A percentile compares a stretch with the other conserved stretches of the same genome.
Evolutionary conservation across 306 rosid genomes (phyloP).

Genomic region (Inga laurina): DNA sequence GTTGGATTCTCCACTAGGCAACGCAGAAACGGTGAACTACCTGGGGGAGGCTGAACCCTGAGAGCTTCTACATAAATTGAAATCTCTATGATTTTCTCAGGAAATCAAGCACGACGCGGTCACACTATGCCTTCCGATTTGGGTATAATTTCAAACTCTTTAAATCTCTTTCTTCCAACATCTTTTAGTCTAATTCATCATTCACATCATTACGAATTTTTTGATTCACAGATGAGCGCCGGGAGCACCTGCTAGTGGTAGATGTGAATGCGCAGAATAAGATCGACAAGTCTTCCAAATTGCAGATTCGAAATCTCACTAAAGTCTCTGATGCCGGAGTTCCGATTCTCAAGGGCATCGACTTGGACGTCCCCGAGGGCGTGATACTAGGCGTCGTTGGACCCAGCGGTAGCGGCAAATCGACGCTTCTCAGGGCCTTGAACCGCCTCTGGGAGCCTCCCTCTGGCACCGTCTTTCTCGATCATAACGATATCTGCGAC

Average conservation of each 20-base stretch:
- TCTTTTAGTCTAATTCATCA: not conserved
- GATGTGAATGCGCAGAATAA: slow-evolving; percentile 34
- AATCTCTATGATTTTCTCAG: not conserved
- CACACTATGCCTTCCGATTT: not conserved
- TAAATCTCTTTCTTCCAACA: not conserved
- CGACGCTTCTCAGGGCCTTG: slow-evolving; percentile 73
- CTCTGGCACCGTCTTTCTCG: slow-evolving; percentile 61
- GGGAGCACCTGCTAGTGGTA: slow-evolving; percentile 50
- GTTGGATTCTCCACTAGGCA: not conserved
- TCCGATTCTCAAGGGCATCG: slow-evolving; percentile 60
- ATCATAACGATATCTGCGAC: slow-evolving; percentile 55
- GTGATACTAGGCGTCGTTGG: slow-evolving; percentile 75
- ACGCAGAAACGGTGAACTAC: not conserved
- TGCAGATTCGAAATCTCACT: slow-evolving; percentile 57
- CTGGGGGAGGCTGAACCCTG: not conserved
- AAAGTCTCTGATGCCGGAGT: slow-evolving; percentile 54
- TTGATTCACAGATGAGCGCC: slow-evolving; percentile 33
- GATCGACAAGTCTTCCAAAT: slow-evolving; percentile 32
- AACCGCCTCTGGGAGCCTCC: slow-evolving; percentile 97
- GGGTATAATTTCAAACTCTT: not conserved
- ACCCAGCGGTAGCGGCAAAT: slow-evolving; percentile 98
- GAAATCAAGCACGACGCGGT: not conserved
- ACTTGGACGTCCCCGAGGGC: slow-evolving; percentile 64
- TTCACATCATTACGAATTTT: not conserved
- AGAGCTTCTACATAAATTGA: not conserved